phyloP scores from a whole-genome alignment of 2,329 filamentous ascomycete genomes.

The Lomentospora prolificans region DNA sequence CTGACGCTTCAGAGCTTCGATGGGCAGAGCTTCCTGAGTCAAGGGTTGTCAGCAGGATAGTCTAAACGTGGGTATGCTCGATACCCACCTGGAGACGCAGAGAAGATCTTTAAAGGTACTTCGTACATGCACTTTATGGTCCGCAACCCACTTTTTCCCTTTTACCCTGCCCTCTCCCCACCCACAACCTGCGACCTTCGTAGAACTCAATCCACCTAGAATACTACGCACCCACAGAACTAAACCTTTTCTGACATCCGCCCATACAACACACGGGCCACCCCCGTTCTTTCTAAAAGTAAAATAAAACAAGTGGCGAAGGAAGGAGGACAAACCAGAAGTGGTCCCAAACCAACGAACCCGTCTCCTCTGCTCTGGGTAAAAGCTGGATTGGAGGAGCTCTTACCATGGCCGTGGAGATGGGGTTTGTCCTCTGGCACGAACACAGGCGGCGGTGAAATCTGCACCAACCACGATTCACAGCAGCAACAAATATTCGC shows the following conservation, averaged over 20 bases:
- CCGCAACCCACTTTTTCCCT: neutral
- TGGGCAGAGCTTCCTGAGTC: no score
- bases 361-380: neutral
- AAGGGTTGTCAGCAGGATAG: no score
- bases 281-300: neutral
- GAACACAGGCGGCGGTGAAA: neutral
- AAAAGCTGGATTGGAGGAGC: neutral
- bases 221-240: neutral
- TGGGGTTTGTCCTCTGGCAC: neutral
- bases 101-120: neutral
- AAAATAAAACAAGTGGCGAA: neutral
- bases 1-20: no score
- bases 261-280: neutral
- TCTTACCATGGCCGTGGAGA: conserved; percentile 2
- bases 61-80: neutral
- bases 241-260: no score
- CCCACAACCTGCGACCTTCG: no score
- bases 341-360: neutral
- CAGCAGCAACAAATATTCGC: neutral
- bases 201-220: neutral
- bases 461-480: neutral
- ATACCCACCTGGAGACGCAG: neutral
- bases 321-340: neutral
- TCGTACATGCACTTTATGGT: no score
- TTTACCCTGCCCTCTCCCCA: neutral